Evolutionary conservation across 1,139 yeast genomes (phyloP).

Genomic region (Hansenula lynferdii): DNA sequence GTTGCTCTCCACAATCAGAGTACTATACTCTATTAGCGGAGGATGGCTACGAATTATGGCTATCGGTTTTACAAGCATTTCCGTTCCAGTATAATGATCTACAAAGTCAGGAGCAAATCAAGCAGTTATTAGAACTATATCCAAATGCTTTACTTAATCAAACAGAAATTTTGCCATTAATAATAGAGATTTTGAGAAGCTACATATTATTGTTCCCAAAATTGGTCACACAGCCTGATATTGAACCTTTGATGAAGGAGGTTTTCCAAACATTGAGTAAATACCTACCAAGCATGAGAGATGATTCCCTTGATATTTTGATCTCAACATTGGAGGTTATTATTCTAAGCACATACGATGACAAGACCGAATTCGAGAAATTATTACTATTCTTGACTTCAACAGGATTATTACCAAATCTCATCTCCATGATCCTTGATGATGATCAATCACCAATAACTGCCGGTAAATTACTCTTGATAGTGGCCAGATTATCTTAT

Average conservation of each 20-base stretch:
- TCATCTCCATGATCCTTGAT: conserved; percentile 43
- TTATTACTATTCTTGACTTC: conserved; percentile 35
- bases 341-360: conserved; percentile 9
- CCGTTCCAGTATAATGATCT: conserved; percentile 9
- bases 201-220: conserved; percentile 58
- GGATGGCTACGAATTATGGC: conserved; percentile 89
- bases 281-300: conserved; percentile 60
- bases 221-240: conserved; percentile 32
- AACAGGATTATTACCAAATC: conserved; percentile 43
- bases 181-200: conserved; percentile 66
- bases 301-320: conserved; percentile 58
- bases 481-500: conserved; percentile 50
- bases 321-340: conserved; percentile 58
- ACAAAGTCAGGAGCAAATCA: neutral
- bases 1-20: conserved; percentile 62
- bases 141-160: conserved; percentile 50
- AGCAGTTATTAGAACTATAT: conserved; percentile 25
- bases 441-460: conserved; percentile 45
- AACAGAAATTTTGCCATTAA: conserved; percentile 72
- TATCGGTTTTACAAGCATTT: conserved; percentile 54
- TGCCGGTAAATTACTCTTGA: conserved; percentile 46
- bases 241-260: conserved; percentile 29
- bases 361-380: conserved; percentile 13
- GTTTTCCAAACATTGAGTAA: conserved; percentile 50
- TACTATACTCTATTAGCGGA: conserved; percentile 65